Base-by-base conservation (phyloP, 352 stramenopile species). In the Phytophthora hibernalis region DNA sequence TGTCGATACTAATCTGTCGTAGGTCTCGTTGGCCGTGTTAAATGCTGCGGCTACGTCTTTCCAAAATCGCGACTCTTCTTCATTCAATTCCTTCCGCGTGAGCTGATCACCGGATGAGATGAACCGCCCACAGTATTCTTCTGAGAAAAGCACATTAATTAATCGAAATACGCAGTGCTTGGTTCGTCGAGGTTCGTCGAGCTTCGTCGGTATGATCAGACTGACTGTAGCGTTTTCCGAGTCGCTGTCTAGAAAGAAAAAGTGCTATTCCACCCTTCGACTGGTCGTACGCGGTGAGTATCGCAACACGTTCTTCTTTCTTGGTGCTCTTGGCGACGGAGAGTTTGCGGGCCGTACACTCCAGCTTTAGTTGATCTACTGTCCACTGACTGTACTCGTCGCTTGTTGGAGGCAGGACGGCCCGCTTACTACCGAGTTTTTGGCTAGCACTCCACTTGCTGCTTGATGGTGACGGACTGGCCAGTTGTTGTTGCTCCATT, bases 61-160 rank as follows among this genome's bases (percentile, higher is more conserved):
- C 58, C 58, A 66, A 51, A 66, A 59, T 2, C 26, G 9, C 1
- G 0, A n/a, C 4, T 30, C 38, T 30, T 3, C 37, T 21, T 65
- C 58, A 33, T 49, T 38, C 9, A 59, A n/a, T 30, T 30, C 26
- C 2, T 2, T 30, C 26, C 26, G 5, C 2, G 48, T 53, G 2
- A 66, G 48, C 9, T 48, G 10, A 9, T 66, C 38, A 13, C 37
- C 58, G 5, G 37, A 54, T 9, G 4, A 1, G 6, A 59, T 48
- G n/a, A 65, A 65, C n/a, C 28, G 31, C 31, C 10, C 2, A 57
- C 1, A 43, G 55, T 59, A 54, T 52, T 54, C 10, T 3, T 1
- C 1, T 45, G 33, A 28, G 35, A 57, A 65, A 4, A 57, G 45
- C 0, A 55, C 42, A 30, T 55, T 50, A 3, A 55, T 30, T n/a